Evolutionary conservation across 1,284 basidiomycete species (phyloP).

Genomic region (Pseudozyma flocculosa): DNA sequence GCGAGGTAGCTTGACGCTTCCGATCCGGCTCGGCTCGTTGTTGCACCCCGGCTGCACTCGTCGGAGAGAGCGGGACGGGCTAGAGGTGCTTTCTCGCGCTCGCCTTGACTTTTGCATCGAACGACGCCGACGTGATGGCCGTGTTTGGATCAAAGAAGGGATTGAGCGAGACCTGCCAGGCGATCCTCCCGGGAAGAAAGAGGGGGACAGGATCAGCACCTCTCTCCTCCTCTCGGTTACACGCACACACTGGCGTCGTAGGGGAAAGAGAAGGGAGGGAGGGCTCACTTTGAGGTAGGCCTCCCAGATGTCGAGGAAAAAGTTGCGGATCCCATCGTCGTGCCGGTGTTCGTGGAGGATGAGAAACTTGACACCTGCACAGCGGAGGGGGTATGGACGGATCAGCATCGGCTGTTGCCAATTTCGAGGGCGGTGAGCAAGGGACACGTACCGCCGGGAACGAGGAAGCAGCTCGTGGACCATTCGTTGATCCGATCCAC

Average conservation of each 20-base stretch:
- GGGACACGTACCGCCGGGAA: constrained; percentile 53
- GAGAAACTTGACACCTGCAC: constrained; percentile 50
- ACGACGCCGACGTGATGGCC: constrained; percentile 41
- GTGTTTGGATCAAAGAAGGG: constrained; percentile 51
- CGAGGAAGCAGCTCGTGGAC: constrained; percentile 45
- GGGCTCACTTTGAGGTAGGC: constrained; percentile 43
- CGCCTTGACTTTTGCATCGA: constrained; percentile 42
- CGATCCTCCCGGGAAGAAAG: background rate
- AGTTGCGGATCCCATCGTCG: constrained; percentile 55
- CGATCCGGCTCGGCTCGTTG: too few relatives aligned
- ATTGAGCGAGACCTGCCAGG: constrained; percentile 39
- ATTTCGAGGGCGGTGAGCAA: too few relatives aligned
- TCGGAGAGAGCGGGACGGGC: too few relatives aligned
- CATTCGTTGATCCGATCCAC: constrained; percentile 54
- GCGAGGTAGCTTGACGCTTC: too few relatives aligned
- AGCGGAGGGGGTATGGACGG: background rate
- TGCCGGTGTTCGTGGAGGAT: constrained; percentile 56
- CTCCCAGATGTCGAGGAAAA: constrained; percentile 57
- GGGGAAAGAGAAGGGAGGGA: background rate
- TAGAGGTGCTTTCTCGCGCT: constrained; percentile 51
- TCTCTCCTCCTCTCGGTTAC: background rate
- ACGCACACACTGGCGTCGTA: too few relatives aligned
- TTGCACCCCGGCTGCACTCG: too few relatives aligned
- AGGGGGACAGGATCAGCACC: background rate
- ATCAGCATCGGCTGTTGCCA: too few relatives aligned